Percentiles rank a stretch among this genome's conserved stretches.
Conservation (phyloP, 306 rosid species). For the Quercus agrifolia region DNA sequence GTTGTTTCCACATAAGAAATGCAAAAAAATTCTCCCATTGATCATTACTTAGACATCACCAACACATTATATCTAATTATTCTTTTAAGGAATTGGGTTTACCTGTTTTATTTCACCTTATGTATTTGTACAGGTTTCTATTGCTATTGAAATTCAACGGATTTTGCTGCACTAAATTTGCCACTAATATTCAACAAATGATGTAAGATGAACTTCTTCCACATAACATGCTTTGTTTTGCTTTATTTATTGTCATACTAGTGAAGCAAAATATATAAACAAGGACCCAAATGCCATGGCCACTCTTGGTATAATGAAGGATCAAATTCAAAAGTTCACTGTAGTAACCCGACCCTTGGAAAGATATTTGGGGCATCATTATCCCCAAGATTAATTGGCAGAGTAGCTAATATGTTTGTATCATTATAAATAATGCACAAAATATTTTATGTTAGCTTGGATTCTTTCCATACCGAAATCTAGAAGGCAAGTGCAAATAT, state of each 20-base stretch:
- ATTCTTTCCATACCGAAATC: background rate
- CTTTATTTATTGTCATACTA: too few relatives aligned
- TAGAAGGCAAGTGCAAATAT: conserved; percentile 1
- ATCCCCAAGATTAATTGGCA: background rate
- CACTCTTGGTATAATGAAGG: background rate
- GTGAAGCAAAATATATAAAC: too few relatives aligned
- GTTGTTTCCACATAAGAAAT: background rate
- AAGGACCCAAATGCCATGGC: too few relatives aligned
- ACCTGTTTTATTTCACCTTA: too few relatives aligned
- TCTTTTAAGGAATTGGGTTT: too few relatives aligned
- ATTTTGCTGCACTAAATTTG: background rate
- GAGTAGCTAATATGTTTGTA: background rate
- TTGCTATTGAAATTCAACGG: too few relatives aligned
- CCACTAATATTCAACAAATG: background rate
- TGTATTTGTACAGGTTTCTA: too few relatives aligned
- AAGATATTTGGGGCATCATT: background rate
- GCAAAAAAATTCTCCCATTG: background rate
- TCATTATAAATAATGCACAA: background rate
- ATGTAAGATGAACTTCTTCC: too few relatives aligned
- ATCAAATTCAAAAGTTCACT: background rate
- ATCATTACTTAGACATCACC: background rate
- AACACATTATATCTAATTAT: background rate
- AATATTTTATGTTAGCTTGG: background rate
- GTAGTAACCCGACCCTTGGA: background rate
- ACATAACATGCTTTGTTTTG: too few relatives aligned